Conservation (phyloP, 2,329 filamentous ascomycete species). For the Phialophora expanda region DNA sequence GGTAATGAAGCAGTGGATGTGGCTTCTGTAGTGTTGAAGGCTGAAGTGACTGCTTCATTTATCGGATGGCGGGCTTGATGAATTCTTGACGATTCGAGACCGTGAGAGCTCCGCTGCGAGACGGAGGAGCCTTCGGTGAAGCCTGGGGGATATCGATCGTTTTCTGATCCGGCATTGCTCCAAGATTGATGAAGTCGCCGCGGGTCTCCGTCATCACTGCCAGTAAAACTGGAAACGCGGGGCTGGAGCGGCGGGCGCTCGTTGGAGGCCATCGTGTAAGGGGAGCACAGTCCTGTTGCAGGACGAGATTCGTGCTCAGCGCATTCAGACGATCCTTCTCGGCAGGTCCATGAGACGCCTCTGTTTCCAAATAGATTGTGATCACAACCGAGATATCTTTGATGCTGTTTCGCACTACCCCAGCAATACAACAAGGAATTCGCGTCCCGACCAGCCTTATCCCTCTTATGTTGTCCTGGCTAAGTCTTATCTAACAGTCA, state of each 20-base stretch:
- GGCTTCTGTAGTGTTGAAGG: constrained; percentile 57
- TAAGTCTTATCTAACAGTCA: neutral
- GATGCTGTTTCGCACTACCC: neutral
- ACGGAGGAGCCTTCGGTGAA: constrained; percentile 21
- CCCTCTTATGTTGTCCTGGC: neutral
- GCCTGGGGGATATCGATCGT: constrained; percentile 14
- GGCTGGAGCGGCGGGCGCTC: constrained; percentile 23
- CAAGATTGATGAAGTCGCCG: constrained; percentile 20
- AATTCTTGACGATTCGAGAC: constrained; percentile 28
- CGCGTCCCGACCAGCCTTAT: constrained; percentile 19
- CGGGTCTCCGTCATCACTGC: constrained; percentile 27
- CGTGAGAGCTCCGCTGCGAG: constrained; percentile 19
- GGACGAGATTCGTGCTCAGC: constrained; percentile 25
- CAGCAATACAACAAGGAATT: constrained; percentile 6
- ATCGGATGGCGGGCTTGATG: constrained; percentile 52
- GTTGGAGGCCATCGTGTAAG: constrained; percentile 27
- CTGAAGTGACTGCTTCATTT: constrained; percentile 63
- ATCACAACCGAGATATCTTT: constrained; percentile 9
- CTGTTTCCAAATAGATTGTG: constrained; percentile 22
- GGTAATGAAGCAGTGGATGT: constrained; percentile 57
- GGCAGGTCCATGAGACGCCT: constrained; percentile 1
- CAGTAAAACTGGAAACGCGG: constrained; percentile 10
- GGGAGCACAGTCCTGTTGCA: constrained; percentile 24
- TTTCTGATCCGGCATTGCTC: constrained; percentile 25
- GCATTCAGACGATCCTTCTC: constrained; percentile 24